Evolutionary conservation across 768 basidiomycete genomes (phyloP).

Genomic region (Gloeopeniophorella convolvens): DNA sequence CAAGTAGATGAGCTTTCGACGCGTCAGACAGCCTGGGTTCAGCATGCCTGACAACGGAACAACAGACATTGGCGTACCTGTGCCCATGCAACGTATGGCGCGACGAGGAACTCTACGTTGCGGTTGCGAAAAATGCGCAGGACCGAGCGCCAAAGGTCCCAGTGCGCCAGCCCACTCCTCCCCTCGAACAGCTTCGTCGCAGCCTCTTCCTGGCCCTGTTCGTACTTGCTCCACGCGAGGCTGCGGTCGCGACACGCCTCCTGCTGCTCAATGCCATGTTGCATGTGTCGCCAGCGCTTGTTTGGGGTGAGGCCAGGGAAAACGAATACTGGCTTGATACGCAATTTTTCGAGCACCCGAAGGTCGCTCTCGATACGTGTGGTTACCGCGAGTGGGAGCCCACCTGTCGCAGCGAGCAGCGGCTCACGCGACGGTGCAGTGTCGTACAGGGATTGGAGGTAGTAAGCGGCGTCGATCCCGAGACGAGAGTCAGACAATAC

Average conservation of each 20-base stretch:
- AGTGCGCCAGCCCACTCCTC: constrained; percentile 60
- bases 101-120: constrained; percentile 92
- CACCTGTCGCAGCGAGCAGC: constrained; percentile 90
- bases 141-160: constrained; percentile 94
- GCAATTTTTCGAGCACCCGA: constrained; percentile 80
- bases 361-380: constrained; percentile 89
- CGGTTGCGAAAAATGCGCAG: constrained; percentile 89
- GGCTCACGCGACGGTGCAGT: constrained; percentile 78
- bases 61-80: constrained; percentile 56
- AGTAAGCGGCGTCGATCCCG: constrained; percentile 93
- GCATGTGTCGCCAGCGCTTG: constrained; percentile 61
- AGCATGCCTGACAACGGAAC: neutral
- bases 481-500: constrained; percentile 87
- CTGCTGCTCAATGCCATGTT: constrained; percentile 39
- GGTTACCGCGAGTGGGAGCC: constrained; percentile 83
- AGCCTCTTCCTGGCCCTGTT: constrained; percentile 83
- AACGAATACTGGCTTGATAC: constrained; percentile 98
- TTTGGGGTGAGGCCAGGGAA: constrained; percentile 85
- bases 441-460: constrained; percentile 74
- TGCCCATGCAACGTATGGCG: constrained; percentile 92
- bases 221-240: constrained; percentile 92
- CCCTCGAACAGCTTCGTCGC: constrained; percentile 82
- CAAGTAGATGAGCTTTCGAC: constrained; percentile 80
- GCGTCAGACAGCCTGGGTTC: constrained; percentile 4
- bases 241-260: constrained; percentile 71